These are phyloP conservation scores for Ustulina deusta DNA, from an alignment of 2,329 filamentous ascomycete genomes.

Conservation along the genomic window DNA sequence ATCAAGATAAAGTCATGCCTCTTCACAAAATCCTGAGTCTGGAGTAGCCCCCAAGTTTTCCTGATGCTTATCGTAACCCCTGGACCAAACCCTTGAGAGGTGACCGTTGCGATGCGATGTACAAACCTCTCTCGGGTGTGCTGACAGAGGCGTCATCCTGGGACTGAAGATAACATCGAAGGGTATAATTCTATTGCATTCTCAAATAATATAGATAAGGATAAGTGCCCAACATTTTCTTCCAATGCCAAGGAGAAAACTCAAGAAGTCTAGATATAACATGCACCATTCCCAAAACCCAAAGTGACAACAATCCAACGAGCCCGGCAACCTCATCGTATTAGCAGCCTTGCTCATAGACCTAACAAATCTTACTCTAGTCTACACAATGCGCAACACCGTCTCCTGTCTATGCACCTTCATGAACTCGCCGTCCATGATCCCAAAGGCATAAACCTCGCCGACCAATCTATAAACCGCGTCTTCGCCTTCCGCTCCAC, in stretches of 20 bases:
- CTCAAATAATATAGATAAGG: background rate
- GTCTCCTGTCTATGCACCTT: slow-evolving; percentile 43
- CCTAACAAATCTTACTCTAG: background rate
- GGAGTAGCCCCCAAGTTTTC: too few relatives aligned
- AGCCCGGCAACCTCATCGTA: background rate
- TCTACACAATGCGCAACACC: slow-evolving; percentile 34
- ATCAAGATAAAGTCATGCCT: too few relatives aligned
- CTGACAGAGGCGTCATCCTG: too few relatives aligned
- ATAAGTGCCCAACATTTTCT: too few relatives aligned
- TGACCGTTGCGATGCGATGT: too few relatives aligned
- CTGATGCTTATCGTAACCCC: too few relatives aligned
- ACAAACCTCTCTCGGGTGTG: too few relatives aligned
- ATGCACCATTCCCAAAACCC: too few relatives aligned
- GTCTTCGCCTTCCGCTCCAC: slow-evolving; percentile 4
- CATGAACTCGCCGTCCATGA: slow-evolving; percentile 46
- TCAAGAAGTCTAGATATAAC: background rate
- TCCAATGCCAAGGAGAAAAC: background rate
- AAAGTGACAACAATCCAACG: too few relatives aligned
- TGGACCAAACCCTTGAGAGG: too few relatives aligned
- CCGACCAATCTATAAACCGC: slow-evolving; percentile 32
- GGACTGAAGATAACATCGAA: too few relatives aligned
- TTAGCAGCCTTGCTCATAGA: background rate
- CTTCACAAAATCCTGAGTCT: too few relatives aligned
- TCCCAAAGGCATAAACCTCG: slow-evolving; percentile 41
- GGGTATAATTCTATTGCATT: slow-evolving; percentile 24